These are phyloP conservation scores for Coniferiporia sulphurascens DNA, from an alignment of 1,284 basidiomycete genomes.

Conservation along the genomic window DNA sequence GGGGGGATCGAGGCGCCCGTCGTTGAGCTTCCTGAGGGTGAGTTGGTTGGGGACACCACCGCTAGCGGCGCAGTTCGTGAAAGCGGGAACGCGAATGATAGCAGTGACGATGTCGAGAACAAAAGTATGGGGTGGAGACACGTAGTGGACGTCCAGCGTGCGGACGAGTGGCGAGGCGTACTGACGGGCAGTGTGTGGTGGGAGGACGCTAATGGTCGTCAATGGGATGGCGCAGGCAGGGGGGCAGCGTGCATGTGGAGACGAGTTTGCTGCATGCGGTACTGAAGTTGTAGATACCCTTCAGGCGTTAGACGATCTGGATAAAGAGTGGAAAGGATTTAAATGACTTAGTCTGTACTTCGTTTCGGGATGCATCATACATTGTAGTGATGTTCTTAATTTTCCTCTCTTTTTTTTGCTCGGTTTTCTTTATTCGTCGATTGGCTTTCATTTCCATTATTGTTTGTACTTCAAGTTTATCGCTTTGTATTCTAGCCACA, in stretches of 20 bases:
- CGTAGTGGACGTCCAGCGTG: not conserved
- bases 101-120: not conserved
- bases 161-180: not conserved
- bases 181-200: not conserved
- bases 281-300: not conserved
- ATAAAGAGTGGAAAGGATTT: no score
- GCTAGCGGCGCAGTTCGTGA: no score
- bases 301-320: not conserved
- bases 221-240: not conserved
- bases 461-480: no score
- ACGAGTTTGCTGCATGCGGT: slow-evolving; percentile 3
- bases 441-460: no score
- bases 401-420: no score
- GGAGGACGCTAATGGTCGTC: not conserved
- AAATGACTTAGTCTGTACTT: no score
- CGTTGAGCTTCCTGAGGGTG: not conserved
- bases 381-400: no score
- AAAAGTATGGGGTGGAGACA: not conserved
- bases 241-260: not conserved
- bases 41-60: not conserved
- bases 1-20: not conserved
- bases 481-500: no score
- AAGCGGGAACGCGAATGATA: not conserved
- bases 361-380: no score
- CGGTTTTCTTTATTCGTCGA: no score